These are phyloP conservation scores for Massarina eburnea DNA, from an alignment of 2,329 filamentous ascomycete species.

Conservation along the genomic window DNA sequence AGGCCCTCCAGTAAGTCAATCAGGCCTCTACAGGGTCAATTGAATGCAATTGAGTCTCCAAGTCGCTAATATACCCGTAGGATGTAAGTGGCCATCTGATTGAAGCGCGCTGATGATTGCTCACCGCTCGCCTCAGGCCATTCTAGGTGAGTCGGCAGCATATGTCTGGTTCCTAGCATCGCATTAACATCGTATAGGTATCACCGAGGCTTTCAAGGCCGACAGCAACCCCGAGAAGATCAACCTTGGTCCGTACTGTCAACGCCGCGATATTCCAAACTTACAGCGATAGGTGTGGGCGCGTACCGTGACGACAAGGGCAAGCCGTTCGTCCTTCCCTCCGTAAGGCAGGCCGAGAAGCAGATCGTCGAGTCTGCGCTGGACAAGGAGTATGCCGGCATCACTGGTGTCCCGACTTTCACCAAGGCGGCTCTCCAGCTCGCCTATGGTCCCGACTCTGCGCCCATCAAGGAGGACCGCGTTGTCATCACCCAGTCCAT, in stretches of 20 bases:
- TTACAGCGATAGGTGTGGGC: conserved; percentile 71
- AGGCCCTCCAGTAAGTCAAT: conserved; percentile 80
- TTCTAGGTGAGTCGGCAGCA: conserved; percentile 63
- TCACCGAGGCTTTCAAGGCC: conserved; percentile 99
- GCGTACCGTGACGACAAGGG: conserved; percentile 98
- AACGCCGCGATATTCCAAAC: conserved; percentile 3
- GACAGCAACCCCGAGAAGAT: conserved; percentile 94
- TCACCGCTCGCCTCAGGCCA: conserved; percentile 59
- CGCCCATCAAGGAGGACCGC: conserved; percentile 71
- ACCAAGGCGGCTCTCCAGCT: conserved; percentile 88
- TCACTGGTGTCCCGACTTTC: conserved; percentile 93
- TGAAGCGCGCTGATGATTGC: conserved; percentile 9
- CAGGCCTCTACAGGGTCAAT: conserved; percentile 11
- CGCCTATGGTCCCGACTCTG: conserved; percentile 82
- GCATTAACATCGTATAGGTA: conserved; percentile 54
- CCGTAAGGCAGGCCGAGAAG: conserved; percentile 84
- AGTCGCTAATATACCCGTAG: conserved; percentile 29
- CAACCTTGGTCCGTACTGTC: conserved; percentile 72
- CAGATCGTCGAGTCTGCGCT: conserved; percentile 75
- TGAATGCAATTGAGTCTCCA: conserved; percentile 13
- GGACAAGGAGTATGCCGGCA: conserved; percentile 95
- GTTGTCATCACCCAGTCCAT: conserved; percentile 96
- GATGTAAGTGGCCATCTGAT: conserved; percentile 32
- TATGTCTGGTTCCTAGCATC: not conserved
- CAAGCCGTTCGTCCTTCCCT: conserved; percentile 96